Evolutionary conservation across 1,139 yeast genomes (phyloP).

Genomic region (Kazachstania sp.): DNA sequence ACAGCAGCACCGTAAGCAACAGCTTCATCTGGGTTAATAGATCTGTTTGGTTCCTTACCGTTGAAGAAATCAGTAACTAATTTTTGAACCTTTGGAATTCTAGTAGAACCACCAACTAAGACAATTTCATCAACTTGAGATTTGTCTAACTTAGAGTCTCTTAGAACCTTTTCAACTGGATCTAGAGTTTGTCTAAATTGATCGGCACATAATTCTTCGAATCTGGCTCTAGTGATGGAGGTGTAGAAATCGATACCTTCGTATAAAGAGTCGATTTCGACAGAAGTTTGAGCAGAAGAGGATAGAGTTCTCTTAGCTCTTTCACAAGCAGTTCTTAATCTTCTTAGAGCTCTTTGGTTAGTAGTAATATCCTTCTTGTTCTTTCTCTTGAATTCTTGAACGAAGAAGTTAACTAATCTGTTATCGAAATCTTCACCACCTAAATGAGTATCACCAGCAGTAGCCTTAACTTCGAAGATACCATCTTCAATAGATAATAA

Average conservation of each 20-base stretch:
- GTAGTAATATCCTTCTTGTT: conserved; percentile 64
- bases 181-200: conserved; percentile 78
- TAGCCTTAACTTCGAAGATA: conserved; percentile 97
- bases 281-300: conserved; percentile 77
- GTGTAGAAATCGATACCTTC: conserved; percentile 90
- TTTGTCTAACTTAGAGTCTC: conserved; percentile 73
- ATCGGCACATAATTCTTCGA: conserved; percentile 79
- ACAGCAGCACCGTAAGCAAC: conserved; percentile 98
- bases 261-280: conserved; percentile 85
- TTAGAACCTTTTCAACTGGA: conserved; percentile 80
- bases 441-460: conserved; percentile 90
- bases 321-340: conserved; percentile 87
- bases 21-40: conserved; percentile 91
- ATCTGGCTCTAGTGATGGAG: conserved; percentile 82
- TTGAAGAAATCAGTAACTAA: conserved; percentile 44
- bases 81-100: conserved; percentile 90
- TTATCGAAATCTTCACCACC: conserved; percentile 75
- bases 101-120: conserved; percentile 87
- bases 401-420: conserved; percentile 71
- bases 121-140: conserved; percentile 77
- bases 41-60: conserved; percentile 86
- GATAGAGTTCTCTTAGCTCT: conserved; percentile 88
- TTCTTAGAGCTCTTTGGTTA: conserved; percentile 77
- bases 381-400: conserved; percentile 79
- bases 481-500: conserved; percentile 93